phyloP scores from a whole-genome alignment of 2,329 filamentous ascomycete species.

The Aspergillus carbonarius region DNA sequence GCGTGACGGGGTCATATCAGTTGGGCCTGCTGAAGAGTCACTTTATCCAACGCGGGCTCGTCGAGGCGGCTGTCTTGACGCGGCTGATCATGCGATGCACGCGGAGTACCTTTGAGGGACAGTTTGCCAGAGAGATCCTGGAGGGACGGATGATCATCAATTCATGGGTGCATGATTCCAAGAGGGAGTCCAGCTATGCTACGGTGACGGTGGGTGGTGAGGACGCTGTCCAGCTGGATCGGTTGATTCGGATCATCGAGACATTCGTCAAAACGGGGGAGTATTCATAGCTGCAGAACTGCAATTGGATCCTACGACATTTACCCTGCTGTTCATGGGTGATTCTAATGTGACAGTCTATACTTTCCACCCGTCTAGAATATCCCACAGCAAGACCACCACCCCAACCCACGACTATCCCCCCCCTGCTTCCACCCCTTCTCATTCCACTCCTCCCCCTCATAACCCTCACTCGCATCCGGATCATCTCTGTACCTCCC shows the following conservation, averaged over 20 bases:
- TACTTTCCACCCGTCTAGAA: not conserved
- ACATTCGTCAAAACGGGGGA: not conserved
- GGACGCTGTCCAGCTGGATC: not conserved
- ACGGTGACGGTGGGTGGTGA: not conserved
- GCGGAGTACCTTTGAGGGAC: not conserved
- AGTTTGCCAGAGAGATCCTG: not conserved
- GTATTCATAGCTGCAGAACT: not conserved
- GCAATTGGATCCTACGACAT: no score
- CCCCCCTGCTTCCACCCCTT: not conserved
- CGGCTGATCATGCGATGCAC: not conserved
- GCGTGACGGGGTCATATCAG: slow-evolving; percentile 5
- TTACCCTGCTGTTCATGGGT: not conserved
- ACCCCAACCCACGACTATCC: not conserved
- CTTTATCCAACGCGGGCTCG: not conserved
- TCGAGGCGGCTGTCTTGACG: not conserved
- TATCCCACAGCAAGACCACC: not conserved
- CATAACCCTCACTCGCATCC: not conserved
- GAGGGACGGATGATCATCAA: slow-evolving; percentile 1
- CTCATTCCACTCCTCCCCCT: not conserved
- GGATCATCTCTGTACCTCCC: not conserved
- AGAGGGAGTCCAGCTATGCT: not conserved
- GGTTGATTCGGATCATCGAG: not conserved
- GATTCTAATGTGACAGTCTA: not conserved
- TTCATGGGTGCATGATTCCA: not conserved
- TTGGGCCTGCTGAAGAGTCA: slow-evolving; percentile 4